phyloP scores from a whole-genome alignment of 495 filamentous ascomycete genomes.

The Lophiostoma macrostomum region DNA sequence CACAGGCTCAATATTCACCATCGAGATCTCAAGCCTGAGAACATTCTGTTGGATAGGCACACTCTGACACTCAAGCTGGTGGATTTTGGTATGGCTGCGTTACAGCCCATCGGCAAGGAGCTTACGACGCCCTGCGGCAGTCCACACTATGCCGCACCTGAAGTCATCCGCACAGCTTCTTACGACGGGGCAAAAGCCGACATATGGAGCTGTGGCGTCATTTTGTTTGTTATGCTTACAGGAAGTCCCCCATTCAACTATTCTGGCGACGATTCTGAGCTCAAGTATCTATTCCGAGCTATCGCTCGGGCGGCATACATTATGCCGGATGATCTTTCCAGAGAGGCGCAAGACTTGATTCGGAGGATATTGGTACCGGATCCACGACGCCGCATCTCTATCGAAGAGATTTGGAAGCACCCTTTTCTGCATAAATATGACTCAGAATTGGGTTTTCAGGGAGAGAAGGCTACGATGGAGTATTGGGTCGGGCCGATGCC shows the following conservation, averaged over 20 bases:
- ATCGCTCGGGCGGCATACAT: conserved; percentile 68
- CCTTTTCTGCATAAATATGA: conserved; percentile 79
- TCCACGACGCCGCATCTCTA: conserved; percentile 70
- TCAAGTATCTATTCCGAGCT: conserved; percentile 57
- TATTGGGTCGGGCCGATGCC: conserved; percentile 55
- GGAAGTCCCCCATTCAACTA: conserved; percentile 72
- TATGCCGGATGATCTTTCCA: conserved; percentile 65
- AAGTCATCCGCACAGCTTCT: conserved; percentile 65
- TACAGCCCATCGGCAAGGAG: conserved; percentile 73
- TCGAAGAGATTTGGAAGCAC: conserved; percentile 78
- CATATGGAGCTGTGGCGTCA: conserved; percentile 92
- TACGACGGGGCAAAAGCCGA: conserved; percentile 86
- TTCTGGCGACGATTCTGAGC: conserved; percentile 55
- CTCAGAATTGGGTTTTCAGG: conserved; percentile 34
- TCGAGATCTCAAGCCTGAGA: conserved; percentile 94
- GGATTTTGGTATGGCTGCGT: conserved; percentile 95
- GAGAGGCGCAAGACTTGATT: conserved; percentile 77
- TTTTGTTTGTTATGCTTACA: conserved; percentile 78
- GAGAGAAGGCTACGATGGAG: conserved; percentile 43
- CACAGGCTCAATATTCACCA: conserved; percentile 94
- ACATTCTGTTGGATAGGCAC: conserved; percentile 75
- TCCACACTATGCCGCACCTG: conserved; percentile 92
- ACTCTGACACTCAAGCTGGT: conserved; percentile 77
- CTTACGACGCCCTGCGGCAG: conserved; percentile 90
- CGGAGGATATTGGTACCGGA: conserved; percentile 67